These are phyloP conservation scores for Melocanna baccifera DNA, from an alignment of 176 grass and related monocot species.

Conservation along the genomic window DNA sequence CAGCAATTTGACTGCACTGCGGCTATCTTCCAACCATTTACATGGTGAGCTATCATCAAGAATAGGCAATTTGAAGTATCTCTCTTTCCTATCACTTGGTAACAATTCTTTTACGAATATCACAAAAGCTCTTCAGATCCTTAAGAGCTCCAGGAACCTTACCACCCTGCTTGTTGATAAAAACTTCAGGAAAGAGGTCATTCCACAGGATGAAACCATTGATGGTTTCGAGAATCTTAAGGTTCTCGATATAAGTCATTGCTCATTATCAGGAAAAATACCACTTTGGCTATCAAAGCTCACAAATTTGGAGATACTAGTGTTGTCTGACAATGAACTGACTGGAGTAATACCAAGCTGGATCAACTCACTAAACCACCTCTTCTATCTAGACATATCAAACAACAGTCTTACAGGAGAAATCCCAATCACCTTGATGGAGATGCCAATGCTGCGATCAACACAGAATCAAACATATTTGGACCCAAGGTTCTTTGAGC, in stretches of 20 bases:
- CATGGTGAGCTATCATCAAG: background rate
- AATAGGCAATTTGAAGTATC: slow-evolving; percentile 3
- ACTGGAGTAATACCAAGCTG: slow-evolving; percentile 30
- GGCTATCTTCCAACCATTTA: background rate
- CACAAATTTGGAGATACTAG: slow-evolving; percentile 10
- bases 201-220: background rate
- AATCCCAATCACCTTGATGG: background rate
- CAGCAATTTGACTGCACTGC: slow-evolving; percentile 14
- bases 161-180: background rate
- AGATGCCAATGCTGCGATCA: slow-evolving; percentile 4
- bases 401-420: slow-evolving; percentile 26
- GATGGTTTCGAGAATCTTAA: slow-evolving; percentile 13
- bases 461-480: background rate
- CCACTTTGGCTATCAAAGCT: slow-evolving; percentile 43
- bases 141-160: slow-evolving; percentile 1
- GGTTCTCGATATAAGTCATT: background rate
- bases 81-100: slow-evolving; percentile 6
- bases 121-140: slow-evolving; percentile 14
- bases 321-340: background rate
- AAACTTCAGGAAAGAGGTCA: slow-evolving; percentile 18
- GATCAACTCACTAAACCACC: background rate
- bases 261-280: slow-evolving; percentile 13
- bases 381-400: slow-evolving; percentile 35
- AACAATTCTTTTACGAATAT: slow-evolving; percentile 13
- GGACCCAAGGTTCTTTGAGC: background rate